phyloP scores from a whole-genome alignment of 306 rosid genomes.

The Lagenaria siceraria region DNA sequence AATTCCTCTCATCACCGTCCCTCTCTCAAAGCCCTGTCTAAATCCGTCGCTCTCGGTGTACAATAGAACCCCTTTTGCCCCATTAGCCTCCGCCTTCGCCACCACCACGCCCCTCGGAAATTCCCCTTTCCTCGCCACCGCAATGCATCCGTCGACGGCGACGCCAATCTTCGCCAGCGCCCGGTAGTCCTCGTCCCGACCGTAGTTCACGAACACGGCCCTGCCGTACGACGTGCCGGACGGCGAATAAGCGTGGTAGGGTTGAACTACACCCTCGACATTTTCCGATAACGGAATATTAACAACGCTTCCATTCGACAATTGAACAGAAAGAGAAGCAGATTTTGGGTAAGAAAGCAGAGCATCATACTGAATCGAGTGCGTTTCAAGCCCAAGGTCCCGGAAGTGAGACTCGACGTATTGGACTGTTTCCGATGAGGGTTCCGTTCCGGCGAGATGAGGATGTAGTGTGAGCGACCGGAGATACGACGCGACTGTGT shows the following conservation, averaged over 20 bases:
- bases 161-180: constrained; percentile 32
- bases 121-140: constrained; percentile 42
- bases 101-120: constrained; percentile 47
- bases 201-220: constrained; percentile 66
- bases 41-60: constrained; percentile 36
- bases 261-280: constrained; percentile 24
- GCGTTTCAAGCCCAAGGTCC: constrained; percentile 36
- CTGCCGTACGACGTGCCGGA: constrained; percentile 48
- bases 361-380: constrained; percentile 26
- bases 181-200: constrained; percentile 51
- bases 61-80: constrained; percentile 58
- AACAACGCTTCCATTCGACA: constrained; percentile 24
- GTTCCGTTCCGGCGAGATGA: constrained; percentile 84
- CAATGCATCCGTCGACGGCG: constrained; percentile 60
- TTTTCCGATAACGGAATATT: constrained; percentile 27
- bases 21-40: constrained; percentile 78
- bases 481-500: constrained; percentile 58
- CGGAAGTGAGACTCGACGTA: constrained; percentile 41
- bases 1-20: constrained; percentile 66
- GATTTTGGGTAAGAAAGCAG: constrained; percentile 64
- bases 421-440: constrained; percentile 25
- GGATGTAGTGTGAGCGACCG: constrained; percentile 69
- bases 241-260: constrained; percentile 93
- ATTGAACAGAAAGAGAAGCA: constrained; percentile 48
- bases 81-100: constrained; percentile 55